A percentile compares a stretch with the other conserved stretches of the same genome.
Evolutionary conservation across 2,329 filamentous ascomycete genomes (phyloP).

Genomic region (Tolypocladium inflatum): DNA sequence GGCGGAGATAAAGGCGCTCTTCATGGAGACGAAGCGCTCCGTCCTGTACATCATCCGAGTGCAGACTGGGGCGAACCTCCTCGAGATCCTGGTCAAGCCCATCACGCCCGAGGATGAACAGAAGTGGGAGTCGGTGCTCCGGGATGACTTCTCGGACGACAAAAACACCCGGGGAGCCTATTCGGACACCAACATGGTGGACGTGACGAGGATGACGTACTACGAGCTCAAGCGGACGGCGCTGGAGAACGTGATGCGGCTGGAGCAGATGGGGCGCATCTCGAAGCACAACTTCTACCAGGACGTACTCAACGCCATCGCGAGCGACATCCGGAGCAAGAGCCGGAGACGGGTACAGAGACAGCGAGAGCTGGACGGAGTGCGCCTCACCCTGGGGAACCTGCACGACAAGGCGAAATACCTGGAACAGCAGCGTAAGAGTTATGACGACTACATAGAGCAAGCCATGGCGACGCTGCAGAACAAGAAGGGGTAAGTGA

Average conservation of each 20-base stretch:
- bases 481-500: constrained; percentile 79
- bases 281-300: constrained; percentile 90
- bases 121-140: constrained; percentile 73
- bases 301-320: constrained; percentile 95
- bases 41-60: constrained; percentile 96
- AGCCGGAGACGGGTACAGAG: constrained; percentile 86
- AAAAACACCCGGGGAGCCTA: constrained; percentile 73
- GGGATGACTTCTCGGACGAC: constrained; percentile 65
- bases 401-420: constrained; percentile 82
- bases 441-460: constrained; percentile 98
- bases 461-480: constrained; percentile 96
- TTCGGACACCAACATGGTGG: constrained; percentile 78
- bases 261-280: constrained; percentile 82
- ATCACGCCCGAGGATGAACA: constrained; percentile 80
- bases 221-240: constrained; percentile 87
- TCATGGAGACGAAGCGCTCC: constrained; percentile 97
- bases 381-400: constrained; percentile 64
- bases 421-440: constrained; percentile 90
- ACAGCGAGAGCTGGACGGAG: constrained; percentile 80
- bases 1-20: constrained; percentile 80
- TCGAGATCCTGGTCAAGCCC: constrained; percentile 90
- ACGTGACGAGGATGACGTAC: constrained; percentile 84
- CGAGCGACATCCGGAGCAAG: constrained; percentile 93
- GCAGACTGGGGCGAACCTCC: constrained; percentile 82
- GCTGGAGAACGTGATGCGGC: constrained; percentile 82